Evolutionary conservation across 176 grass and related monocot genomes (phyloP).

Genomic region (Ensete glaucum): DNA sequence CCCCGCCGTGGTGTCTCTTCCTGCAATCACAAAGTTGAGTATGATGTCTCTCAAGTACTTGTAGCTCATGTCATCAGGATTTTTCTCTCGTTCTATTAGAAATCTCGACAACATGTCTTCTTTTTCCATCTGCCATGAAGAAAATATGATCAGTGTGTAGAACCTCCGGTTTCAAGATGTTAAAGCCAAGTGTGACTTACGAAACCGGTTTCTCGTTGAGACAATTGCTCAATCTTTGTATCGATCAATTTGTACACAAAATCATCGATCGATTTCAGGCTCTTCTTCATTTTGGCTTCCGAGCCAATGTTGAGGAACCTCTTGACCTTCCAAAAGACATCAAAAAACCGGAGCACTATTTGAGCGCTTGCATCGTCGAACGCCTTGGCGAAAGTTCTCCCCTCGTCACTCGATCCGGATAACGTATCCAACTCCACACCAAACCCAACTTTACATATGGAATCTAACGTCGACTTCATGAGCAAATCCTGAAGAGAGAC

Average conservation of each 20-base stretch:
- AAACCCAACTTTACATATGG: conserved; percentile 16
- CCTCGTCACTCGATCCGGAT: not conserved
- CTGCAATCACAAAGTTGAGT: conserved; percentile 17
- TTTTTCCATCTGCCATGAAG: conserved; percentile 4
- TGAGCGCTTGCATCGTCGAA: conserved; percentile 4
- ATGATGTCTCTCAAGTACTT: conserved; percentile 17
- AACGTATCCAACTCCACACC: conserved; percentile 6
- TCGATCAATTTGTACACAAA: conserved; percentile 12
- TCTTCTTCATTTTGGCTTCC: conserved; percentile 1
- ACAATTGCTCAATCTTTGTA: not conserved
- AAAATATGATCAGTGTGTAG: not conserved
- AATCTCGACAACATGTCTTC: conserved; percentile 21
- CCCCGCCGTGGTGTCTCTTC: conserved; percentile 12
- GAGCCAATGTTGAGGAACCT: conserved; percentile 9
- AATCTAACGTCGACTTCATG: conserved; percentile 9
- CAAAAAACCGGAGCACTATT: not conserved
- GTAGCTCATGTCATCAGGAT: conserved; percentile 6
- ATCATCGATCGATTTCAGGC: not conserved
- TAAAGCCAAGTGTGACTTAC: not conserved
- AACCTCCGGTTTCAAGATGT: not conserved
- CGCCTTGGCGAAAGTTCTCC: not conserved
- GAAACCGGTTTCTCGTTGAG: not conserved
- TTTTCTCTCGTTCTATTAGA: conserved; percentile 4
- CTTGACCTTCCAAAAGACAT: conserved; percentile 4
- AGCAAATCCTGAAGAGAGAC: not conserved